Evolutionary conservation across 176 grass and related monocot species (phyloP).

Genomic region (Zoysia japonica): DNA sequence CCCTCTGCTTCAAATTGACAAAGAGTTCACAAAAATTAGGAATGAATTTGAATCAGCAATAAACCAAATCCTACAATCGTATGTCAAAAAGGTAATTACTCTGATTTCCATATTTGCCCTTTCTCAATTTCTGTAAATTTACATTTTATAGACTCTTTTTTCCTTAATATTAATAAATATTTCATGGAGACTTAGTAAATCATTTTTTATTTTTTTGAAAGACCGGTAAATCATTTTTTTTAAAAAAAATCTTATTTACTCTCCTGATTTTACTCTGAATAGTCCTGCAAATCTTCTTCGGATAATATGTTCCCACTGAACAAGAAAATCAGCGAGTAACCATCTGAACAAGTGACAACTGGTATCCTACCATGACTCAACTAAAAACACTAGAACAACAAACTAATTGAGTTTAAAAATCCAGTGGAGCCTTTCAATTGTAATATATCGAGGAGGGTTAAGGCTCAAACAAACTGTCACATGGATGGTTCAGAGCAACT

Average conservation of each 20-base stretch:
- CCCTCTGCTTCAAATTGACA: constrained; percentile 24
- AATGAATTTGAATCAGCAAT: neutral
- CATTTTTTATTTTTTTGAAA: neutral
- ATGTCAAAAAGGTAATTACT: neutral
- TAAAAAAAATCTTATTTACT: neutral
- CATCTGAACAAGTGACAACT: neutral
- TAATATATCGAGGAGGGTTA: neutral
- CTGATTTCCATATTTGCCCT: neutral
- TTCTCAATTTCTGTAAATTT: neutral
- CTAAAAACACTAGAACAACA: neutral
- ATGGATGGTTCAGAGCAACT: constrained; percentile 22
- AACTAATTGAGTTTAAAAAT: neutral
- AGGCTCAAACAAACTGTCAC: neutral
- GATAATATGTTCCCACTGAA: constrained; percentile 3
- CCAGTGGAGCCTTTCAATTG: neutral
- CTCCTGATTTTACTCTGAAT: neutral
- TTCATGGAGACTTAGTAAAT: neutral
- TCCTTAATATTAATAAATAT: neutral
- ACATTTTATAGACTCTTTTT: neutral
- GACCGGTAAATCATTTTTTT: neutral
- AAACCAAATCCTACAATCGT: neutral
- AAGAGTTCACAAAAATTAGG: neutral
- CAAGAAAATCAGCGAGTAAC: neutral
- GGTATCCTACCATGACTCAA: neutral
- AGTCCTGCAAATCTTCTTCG: neutral